These are phyloP conservation scores for Skeletonema costatum DNA, from an alignment of 108 stramenopile species.

Conservation along the genomic window DNA sequence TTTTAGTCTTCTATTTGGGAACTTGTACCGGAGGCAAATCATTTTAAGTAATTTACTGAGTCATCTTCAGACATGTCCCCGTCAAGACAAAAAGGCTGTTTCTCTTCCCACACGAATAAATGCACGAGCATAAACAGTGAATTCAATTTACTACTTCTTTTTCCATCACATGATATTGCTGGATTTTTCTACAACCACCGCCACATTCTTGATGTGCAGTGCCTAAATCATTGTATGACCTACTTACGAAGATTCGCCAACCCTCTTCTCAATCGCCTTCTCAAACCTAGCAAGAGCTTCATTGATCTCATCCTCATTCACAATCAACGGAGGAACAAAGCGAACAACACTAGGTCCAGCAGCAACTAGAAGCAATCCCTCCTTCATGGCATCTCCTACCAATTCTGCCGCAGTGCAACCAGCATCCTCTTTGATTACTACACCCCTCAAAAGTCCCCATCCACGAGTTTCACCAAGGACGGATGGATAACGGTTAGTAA, in stretches of 20 bases:
- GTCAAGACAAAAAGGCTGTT: no score
- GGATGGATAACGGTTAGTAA: conserved; percentile 77
- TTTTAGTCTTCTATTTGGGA: no score
- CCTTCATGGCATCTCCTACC: conserved; percentile 86
- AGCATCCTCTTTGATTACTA: conserved; percentile 75
- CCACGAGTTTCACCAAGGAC: conserved; percentile 90
- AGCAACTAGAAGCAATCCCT: conserved; percentile 91
- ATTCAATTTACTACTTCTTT: neutral
- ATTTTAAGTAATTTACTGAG: no score
- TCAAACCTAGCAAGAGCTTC: conserved; percentile 84
- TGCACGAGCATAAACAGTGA: neutral
- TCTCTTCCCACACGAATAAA: neutral
- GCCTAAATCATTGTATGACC: neutral
- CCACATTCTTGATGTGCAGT: neutral
- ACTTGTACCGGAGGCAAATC: no score
- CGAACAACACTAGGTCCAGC: conserved; percentile 92
- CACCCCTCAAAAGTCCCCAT: conserved; percentile 91
- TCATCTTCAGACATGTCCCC: no score
- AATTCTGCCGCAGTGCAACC: conserved; percentile 86
- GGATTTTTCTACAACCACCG: neutral
- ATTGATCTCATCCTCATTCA: conserved; percentile 75
- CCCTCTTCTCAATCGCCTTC: conserved; percentile 61
- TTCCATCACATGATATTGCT: neutral
- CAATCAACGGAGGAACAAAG: conserved; percentile 94
- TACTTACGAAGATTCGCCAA: conserved; percentile 1